Evolutionary conservation across 208 protist species (phyloP), one percentile per base, ranked within the genome.

Genomic region (Sergeia podlipaevii): DNA sequence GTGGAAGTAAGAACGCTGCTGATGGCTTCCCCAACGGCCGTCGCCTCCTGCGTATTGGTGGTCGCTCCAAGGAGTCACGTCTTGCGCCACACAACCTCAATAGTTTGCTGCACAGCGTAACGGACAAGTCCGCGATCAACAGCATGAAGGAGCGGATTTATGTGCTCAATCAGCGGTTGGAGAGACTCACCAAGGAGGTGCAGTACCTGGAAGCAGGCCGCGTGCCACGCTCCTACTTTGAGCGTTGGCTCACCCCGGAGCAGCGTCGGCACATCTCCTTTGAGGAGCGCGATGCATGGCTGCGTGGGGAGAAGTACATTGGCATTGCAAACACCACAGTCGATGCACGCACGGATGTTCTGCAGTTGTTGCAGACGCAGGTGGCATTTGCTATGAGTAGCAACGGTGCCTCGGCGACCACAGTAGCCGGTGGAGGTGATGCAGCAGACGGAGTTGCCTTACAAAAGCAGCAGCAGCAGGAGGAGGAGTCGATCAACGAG

Each of bases 11-110:
- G 15, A 34, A 24, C 37, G 38, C 20, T 27, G 15, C 62, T 11
- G 79, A 84, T 55, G 43, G 69, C n/a, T 95, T 95, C 48, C 88
- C 88, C 0, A 49, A 60, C 39, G 88, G 84, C 5, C 74, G 80
- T 27, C 81, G 85, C 6, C 62, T 95, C 42, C 78, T 95, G n/a
- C 88, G 88, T 46, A 89, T 95, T 32, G 88, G 88, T 57, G 88
- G 88, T 15, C 84, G 84, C 44, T 95, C 88, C 3, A 61, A 73
- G 10, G 81, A 95, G 55, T 15, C 70, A 4, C 72, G 70, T 3
- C 77, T 95, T 20, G 85, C 86, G 48, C 56, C 54, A 10, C 79
- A 89, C 72, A 95, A 95, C 68, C 72, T 95, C 42, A 63, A 71
- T 45, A 44, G 74, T 30, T 53, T 95, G 23, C 32, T 92, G 34